These are phyloP conservation scores for Termitomyces heimii DNA, from an alignment of 768 basidiomycete genomes.

Conservation along the genomic window DNA sequence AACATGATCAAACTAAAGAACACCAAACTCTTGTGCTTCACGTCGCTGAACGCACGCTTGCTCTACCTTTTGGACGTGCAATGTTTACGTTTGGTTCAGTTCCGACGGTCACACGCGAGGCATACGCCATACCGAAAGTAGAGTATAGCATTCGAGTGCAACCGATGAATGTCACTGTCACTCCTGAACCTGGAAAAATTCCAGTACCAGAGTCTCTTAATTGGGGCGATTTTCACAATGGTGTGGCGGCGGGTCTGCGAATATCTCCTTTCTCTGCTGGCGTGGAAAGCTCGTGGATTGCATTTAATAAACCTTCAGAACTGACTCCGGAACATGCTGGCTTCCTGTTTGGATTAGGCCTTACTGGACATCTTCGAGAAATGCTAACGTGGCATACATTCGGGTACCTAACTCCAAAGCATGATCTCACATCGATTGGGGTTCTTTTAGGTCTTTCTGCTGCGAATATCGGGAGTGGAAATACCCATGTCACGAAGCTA, in stretches of 20 bases:
- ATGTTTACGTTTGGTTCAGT: constrained; percentile 89
- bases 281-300: constrained; percentile 93
- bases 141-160: constrained; percentile 72
- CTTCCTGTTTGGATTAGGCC: constrained; percentile 86
- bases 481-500: constrained; percentile 85
- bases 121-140: constrained; percentile 73
- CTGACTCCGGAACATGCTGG: constrained; percentile 95
- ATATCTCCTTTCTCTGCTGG: constrained; percentile 69
- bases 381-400: constrained; percentile 96
- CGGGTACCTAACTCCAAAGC: constrained; percentile 91
- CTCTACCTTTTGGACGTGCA: constrained; percentile 84
- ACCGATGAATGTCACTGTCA: constrained; percentile 59
- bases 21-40: constrained; percentile 77
- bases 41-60: constrained; percentile 84
- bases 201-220: constrained; percentile 56
- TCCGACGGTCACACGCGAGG: constrained; percentile 68
- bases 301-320: constrained; percentile 90
- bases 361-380: constrained; percentile 85
- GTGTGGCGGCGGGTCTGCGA: constrained; percentile 87
- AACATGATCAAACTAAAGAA: constrained; percentile 82
- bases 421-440: constrained; percentile 92
- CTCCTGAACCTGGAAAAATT: constrained; percentile 70
- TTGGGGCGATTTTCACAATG: constrained; percentile 99
- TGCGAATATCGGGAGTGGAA: constrained; percentile 80
- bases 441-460: constrained; percentile 91